A percentile compares a stretch with the other conserved stretches of the same genome.
Evolutionary conservation across 2,329 filamentous ascomycete species (phyloP).

Genomic region (Trichocomaceae sp.): DNA sequence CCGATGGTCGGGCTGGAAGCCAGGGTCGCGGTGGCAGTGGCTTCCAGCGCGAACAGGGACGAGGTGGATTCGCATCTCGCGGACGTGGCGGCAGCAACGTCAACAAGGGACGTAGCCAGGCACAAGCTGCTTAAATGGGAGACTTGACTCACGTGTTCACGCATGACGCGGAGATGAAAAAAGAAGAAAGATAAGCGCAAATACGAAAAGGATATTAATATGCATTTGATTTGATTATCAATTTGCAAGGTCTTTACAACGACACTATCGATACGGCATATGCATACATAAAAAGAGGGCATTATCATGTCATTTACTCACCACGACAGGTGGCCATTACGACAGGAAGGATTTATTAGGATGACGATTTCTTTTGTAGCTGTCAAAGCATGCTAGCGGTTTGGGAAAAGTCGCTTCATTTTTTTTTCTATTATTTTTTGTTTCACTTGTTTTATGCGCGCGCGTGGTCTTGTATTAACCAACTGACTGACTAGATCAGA

Average conservation of each 20-base stretch:
- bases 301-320: slow-evolving; percentile 22
- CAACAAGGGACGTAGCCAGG: slow-evolving; percentile 42
- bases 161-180: slow-evolving; percentile 10
- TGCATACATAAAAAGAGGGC: slow-evolving; percentile 22
- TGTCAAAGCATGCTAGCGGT: slow-evolving; percentile 37
- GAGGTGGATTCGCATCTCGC: slow-evolving; percentile 60
- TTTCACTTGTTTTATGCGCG: slow-evolving; percentile 15
- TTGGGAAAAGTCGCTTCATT: slow-evolving; percentile 32
- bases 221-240: slow-evolving; percentile 13
- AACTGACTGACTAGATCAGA: background rate
- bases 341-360: slow-evolving; percentile 26
- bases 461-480: background rate
- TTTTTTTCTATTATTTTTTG: slow-evolving; percentile 20
- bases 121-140: slow-evolving; percentile 37
- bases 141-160: slow-evolving; percentile 17
- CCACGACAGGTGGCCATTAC: slow-evolving; percentile 30
- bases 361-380: slow-evolving; percentile 26
- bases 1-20: slow-evolving; percentile 54
- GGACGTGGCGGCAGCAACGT: slow-evolving; percentile 56
- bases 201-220: slow-evolving; percentile 12
- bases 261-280: slow-evolving; percentile 25
- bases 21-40: slow-evolving; percentile 56
- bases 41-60: slow-evolving; percentile 62
- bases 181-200: background rate
- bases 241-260: slow-evolving; percentile 20